phyloP scores from a whole-genome alignment of 2,329 filamentous ascomycete genomes.

The Fusarium austroafricanum region DNA sequence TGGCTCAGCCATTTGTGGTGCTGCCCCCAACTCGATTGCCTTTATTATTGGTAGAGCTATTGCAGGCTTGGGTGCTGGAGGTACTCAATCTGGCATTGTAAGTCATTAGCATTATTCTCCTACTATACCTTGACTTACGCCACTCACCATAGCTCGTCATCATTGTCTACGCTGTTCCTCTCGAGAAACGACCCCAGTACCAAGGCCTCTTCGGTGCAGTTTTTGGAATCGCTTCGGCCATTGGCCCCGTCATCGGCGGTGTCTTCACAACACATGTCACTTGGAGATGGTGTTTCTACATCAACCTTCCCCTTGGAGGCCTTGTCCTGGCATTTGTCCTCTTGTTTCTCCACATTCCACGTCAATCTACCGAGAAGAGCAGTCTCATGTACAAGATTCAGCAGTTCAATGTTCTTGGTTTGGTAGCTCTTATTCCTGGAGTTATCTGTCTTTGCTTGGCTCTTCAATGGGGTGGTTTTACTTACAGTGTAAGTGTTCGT shows the following conservation, averaged over 20 bases:
- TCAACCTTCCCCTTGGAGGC: constrained; percentile 52
- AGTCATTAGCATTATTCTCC: constrained; percentile 11
- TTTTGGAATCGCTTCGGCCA: constrained; percentile 54
- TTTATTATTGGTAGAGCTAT: constrained; percentile 65
- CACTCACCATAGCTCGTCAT: constrained; percentile 21
- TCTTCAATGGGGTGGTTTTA: constrained; percentile 57
- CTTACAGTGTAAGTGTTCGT: constrained; percentile 3
- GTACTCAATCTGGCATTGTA: constrained; percentile 62
- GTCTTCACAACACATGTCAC: constrained; percentile 45
- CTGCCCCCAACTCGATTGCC: constrained; percentile 53
- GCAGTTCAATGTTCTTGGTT: constrained; percentile 56
- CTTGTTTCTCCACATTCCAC: constrained; percentile 37
- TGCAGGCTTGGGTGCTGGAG: constrained; percentile 62
- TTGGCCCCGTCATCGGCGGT: constrained; percentile 46
- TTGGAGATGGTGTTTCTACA: constrained; percentile 54
- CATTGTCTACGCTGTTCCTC: constrained; percentile 49
- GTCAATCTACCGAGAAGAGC: constrained; percentile 29
- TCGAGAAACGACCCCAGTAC: constrained; percentile 51
- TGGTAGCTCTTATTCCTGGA: constrained; percentile 62
- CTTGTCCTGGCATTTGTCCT: constrained; percentile 45
- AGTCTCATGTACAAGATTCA: constrained; percentile 6
- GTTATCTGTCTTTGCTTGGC: constrained; percentile 60
- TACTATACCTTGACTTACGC: background rate
- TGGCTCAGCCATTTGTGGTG: constrained; percentile 50
- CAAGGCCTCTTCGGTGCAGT: constrained; percentile 52